Evolutionary conservation across 2,329 filamentous ascomycete species (phyloP).

Genomic region (Simplicillium aogashimaense): DNA sequence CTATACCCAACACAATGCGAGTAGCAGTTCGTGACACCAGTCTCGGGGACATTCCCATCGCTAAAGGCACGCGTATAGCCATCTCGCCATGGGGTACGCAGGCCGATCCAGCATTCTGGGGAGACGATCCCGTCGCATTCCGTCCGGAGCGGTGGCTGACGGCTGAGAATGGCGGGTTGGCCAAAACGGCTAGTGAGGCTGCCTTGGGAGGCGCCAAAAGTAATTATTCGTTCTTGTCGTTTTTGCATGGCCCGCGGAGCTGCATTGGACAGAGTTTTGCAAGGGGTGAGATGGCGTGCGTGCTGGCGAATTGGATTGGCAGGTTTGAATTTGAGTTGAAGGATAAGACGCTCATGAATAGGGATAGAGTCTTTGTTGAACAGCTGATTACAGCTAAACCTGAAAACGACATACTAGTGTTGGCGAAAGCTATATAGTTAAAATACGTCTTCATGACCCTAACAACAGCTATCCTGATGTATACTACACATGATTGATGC

Average conservation of each 20-base stretch:
- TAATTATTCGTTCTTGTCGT: constrained; percentile 73
- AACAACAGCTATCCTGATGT: too few relatives aligned
- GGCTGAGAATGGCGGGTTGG: constrained; percentile 15
- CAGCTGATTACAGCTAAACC: constrained; percentile 64
- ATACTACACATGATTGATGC: too few relatives aligned
- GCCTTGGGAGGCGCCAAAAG: constrained; percentile 54
- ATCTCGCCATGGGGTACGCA: constrained; percentile 61
- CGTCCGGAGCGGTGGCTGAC: constrained; percentile 69
- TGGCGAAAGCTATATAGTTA: constrained; percentile 43
- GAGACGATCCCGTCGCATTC: constrained; percentile 63
- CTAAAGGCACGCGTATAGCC: constrained; percentile 59
- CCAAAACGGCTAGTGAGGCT: constrained; percentile 12
- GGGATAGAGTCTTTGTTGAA: constrained; percentile 57
- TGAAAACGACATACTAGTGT: constrained; percentile 60
- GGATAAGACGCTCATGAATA: constrained; percentile 52
- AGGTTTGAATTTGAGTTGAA: constrained; percentile 55
- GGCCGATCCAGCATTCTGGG: constrained; percentile 61
- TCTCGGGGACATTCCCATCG: constrained; percentile 55
- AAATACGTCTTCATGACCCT: too few relatives aligned
- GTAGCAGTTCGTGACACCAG: constrained; percentile 53
- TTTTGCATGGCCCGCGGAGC: constrained; percentile 75
- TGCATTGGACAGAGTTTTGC: constrained; percentile 81
- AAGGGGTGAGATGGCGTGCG: constrained; percentile 72
- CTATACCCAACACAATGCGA: constrained; percentile 63
- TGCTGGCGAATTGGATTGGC: constrained; percentile 69